Percentiles rank a stretch among this genome's conserved stretches.
These are phyloP conservation scores for Graphilbum fragrans DNA, from an alignment of 2,329 filamentous ascomycete genomes.

Conservation along the genomic window DNA sequence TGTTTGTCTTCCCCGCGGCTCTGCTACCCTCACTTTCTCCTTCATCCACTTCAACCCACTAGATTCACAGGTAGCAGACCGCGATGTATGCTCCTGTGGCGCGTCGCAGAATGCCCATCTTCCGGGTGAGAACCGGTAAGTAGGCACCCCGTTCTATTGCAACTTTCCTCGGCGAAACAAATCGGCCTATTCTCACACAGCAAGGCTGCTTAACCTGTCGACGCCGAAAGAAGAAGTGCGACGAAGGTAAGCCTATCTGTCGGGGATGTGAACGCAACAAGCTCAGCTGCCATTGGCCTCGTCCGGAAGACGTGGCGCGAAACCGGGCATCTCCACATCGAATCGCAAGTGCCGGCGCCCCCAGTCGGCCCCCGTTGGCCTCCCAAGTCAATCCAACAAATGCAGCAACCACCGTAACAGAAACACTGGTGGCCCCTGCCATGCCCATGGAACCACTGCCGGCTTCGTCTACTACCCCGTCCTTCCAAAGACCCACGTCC, in stretches of 20 bases:
- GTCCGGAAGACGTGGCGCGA: not conserved
- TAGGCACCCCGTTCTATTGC: not conserved
- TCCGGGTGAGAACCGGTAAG: not conserved
- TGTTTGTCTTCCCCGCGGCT: too few relatives aligned
- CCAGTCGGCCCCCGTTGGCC: too few relatives aligned
- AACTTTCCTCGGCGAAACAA: too few relatives aligned
- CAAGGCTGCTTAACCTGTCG: conserved; percentile 30
- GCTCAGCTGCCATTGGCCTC: conserved; percentile 8
- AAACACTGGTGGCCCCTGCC: not conserved
- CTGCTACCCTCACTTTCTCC: too few relatives aligned
- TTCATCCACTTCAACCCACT: too few relatives aligned
- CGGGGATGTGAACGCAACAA: conserved; percentile 20
- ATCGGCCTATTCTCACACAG: not conserved
- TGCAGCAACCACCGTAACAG: not conserved
- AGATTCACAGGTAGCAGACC: too few relatives aligned
- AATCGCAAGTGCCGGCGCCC: too few relatives aligned
- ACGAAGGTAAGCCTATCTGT: conserved; percentile 30
- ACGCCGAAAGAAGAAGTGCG: conserved; percentile 34
- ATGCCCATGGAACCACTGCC: not conserved
- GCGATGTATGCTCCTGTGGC: too few relatives aligned
- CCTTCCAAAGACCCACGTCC: too few relatives aligned
- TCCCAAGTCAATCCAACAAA: not conserved
- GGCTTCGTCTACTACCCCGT: not conserved
- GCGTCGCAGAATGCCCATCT: not conserved
- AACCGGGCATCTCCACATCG: too few relatives aligned